These are phyloP conservation scores for Arthroderma sp. DNA, from an alignment of 2,329 filamentous ascomycete genomes.

Conservation along the genomic window DNA sequence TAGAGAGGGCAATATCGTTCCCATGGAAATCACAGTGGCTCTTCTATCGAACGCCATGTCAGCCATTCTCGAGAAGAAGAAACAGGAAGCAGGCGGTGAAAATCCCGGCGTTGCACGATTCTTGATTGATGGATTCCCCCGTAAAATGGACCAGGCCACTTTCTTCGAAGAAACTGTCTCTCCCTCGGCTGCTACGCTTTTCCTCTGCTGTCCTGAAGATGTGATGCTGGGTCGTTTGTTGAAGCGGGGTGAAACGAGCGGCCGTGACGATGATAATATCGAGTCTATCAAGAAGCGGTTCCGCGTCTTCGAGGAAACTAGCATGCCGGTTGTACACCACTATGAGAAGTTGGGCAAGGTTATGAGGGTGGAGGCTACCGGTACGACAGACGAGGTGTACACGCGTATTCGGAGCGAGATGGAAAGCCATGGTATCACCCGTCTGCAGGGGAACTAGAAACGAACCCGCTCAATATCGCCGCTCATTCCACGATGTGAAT, in stretches of 20 bases:
- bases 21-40: conserved; percentile 96
- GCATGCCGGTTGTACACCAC: conserved; percentile 89
- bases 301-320: conserved; percentile 83
- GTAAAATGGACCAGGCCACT: conserved; percentile 91
- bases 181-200: conserved; percentile 71
- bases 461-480: not conserved
- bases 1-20: conserved; percentile 86
- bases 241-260: conserved; percentile 84
- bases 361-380: conserved; percentile 63
- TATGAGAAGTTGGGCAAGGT: conserved; percentile 67
- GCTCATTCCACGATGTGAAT: not conserved
- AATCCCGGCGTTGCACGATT: conserved; percentile 48
- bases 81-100: conserved; percentile 13
- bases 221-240: conserved; percentile 75
- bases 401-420: conserved; percentile 38
- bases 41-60: conserved; percentile 89
- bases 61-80: conserved; percentile 45
- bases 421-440: conserved; percentile 28
- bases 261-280: conserved; percentile 81
- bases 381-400: conserved; percentile 53
- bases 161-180: conserved; percentile 89
- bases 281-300: conserved; percentile 96
- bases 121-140: conserved; percentile 70
- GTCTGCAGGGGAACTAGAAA: conserved; percentile 11
- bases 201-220: conserved; percentile 84